These are phyloP conservation scores for Podospora australis DNA, from an alignment of 495 filamentous ascomycete species.

Conservation along the genomic window DNA sequence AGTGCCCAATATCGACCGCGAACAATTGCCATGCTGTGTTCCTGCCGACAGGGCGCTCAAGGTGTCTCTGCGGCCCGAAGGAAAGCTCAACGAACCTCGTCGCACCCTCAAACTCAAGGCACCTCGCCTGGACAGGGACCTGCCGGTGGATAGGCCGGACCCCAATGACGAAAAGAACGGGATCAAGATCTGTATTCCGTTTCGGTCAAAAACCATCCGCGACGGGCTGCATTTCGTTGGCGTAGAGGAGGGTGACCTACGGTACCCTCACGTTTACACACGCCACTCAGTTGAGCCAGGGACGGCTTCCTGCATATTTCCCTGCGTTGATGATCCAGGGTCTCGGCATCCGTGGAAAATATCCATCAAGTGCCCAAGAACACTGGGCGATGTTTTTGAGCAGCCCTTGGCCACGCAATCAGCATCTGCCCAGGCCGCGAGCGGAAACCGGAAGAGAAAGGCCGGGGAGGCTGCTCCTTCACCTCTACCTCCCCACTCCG, in stretches of 20 bases:
- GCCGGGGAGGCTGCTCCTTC: slow-evolving; percentile 25
- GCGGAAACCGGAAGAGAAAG: slow-evolving; percentile 30
- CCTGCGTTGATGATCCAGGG: slow-evolving; percentile 78
- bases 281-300: slow-evolving; percentile 71
- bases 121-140: slow-evolving; percentile 23
- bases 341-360: slow-evolving; percentile 82
- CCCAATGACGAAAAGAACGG: slow-evolving; percentile 25
- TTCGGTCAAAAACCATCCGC: slow-evolving; percentile 60
- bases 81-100: slow-evolving; percentile 26
- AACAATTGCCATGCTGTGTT: slow-evolving; percentile 30
- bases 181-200: slow-evolving; percentile 59
- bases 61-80: slow-evolving; percentile 32
- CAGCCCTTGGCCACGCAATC: slow-evolving; percentile 30
- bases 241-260: slow-evolving; percentile 62
- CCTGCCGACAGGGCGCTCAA: slow-evolving; percentile 38
- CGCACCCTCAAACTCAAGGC: slow-evolving; percentile 28
- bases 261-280: slow-evolving; percentile 89
- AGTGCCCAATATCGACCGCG: slow-evolving; percentile 33
- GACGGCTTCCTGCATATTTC: slow-evolving; percentile 79
- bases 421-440: slow-evolving; percentile 2
- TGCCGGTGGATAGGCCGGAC: slow-evolving; percentile 23
- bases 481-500: slow-evolving; percentile 23
- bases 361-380: slow-evolving; percentile 74
- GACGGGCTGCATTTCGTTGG: slow-evolving; percentile 93
- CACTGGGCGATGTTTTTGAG: slow-evolving; percentile 74